A percentile compares a stretch with the other conserved stretches of the same genome.
These are phyloP conservation scores for Chalciporus sp. DNA, from an alignment of 1,284 basidiomycete species.

Conservation along the genomic window DNA sequence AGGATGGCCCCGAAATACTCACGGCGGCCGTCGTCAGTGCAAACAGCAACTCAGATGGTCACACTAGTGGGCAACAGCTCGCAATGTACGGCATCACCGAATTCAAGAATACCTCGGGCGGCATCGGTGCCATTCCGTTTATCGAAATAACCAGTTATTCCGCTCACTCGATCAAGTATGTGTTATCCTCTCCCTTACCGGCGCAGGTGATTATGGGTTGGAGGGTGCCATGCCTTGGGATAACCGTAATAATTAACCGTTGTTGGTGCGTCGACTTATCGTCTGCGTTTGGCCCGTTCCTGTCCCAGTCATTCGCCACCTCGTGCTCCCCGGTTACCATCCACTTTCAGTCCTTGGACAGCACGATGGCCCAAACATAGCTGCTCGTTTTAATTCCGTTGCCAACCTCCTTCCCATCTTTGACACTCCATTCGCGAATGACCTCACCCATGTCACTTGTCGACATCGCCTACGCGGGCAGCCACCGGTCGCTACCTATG, in stretches of 20 bases:
- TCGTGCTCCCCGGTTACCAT: conserved; percentile 1
- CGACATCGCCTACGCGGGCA: too few relatives aligned
- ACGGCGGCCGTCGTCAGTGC: too few relatives aligned
- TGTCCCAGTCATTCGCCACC: conserved; percentile 2
- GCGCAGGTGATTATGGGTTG: neutral
- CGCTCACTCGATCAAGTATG: neutral
- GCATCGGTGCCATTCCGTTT: neutral
- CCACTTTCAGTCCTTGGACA: conserved; percentile 13
- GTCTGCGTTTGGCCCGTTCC: neutral
- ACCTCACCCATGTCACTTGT: too few relatives aligned
- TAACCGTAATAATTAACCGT: too few relatives aligned
- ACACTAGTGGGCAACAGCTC: too few relatives aligned
- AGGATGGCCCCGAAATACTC: too few relatives aligned
- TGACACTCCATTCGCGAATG: conserved; percentile 9
- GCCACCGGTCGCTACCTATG: too few relatives aligned
- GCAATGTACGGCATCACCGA: neutral
- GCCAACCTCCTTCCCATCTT: neutral
- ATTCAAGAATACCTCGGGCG: neutral
- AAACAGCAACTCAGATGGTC: too few relatives aligned
- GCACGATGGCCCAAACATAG: neutral
- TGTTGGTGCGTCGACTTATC: neutral
- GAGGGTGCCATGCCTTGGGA: neutral
- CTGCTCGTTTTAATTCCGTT: neutral
- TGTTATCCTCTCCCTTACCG: neutral
- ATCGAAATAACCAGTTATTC: neutral